A percentile compares a stretch with the other conserved stretches of the same genome.
Conservation (phyloP, 768 basidiomycete species). For the Sarcomyxa edulis region DNA sequence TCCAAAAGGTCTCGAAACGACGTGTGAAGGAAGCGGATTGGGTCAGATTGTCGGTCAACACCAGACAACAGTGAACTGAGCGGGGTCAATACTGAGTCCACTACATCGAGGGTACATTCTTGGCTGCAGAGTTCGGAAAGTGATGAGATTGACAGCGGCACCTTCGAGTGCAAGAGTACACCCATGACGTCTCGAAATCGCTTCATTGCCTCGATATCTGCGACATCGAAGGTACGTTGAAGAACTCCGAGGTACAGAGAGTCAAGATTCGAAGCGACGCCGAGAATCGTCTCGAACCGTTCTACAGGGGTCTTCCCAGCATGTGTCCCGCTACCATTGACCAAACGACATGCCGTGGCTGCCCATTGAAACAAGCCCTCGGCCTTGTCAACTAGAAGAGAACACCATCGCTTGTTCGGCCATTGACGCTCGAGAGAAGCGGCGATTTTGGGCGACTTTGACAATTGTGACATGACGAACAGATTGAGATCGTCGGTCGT, state of each 20-base stretch:
- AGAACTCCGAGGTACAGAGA: constrained; percentile 4
- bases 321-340: constrained; percentile 13
- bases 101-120: too few species aligned
- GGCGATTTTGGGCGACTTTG: constrained; percentile 9
- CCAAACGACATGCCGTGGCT: constrained; percentile 20
- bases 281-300: too few species aligned
- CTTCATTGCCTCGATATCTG: neutral
- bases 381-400: constrained; percentile 15
- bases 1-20: constrained; percentile 31
- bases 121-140: constrained; percentile 1
- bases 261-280: constrained; percentile 6
- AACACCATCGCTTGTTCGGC: constrained; percentile 17
- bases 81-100: too few species aligned
- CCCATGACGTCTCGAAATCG: constrained; percentile 6
- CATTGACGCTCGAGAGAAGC: too few species aligned
- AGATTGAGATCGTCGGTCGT: constrained; percentile 4
- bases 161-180: constrained; percentile 1
- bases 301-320: neutral
- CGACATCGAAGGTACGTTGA: constrained; percentile 1
- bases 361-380: constrained; percentile 29
- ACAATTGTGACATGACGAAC: constrained; percentile 5
- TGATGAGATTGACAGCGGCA: constrained; percentile 4
- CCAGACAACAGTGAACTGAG: constrained; percentile 19
- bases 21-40: constrained; percentile 24
- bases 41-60: constrained; percentile 2